Evolutionary conservation across 2,329 filamentous ascomycete species (phyloP).

Genomic region (Verticillium klebahnii): DNA sequence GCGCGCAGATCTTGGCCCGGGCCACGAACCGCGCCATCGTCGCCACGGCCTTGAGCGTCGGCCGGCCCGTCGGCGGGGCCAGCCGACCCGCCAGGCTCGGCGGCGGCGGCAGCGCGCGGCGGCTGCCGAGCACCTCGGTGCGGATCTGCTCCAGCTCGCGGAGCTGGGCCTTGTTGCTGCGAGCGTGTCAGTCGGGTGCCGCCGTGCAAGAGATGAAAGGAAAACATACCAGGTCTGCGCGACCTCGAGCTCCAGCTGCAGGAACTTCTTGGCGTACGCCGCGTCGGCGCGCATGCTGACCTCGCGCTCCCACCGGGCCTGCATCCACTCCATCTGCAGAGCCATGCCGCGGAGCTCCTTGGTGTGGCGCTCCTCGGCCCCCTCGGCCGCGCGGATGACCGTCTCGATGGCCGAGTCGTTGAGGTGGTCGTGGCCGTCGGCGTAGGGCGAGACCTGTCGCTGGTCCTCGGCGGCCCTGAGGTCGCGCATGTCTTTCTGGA

Average conservation of each 20-base stretch:
- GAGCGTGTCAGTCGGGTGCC: slow-evolving; percentile 17
- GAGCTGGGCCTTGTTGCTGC: slow-evolving; percentile 88
- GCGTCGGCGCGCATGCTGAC: slow-evolving; percentile 74
- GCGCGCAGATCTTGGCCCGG: slow-evolving; percentile 42
- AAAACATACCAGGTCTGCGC: slow-evolving; percentile 84
- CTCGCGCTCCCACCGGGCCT: slow-evolving; percentile 76
- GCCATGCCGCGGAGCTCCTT: slow-evolving; percentile 77
- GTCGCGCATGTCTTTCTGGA: slow-evolving; percentile 45
- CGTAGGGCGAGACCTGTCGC: slow-evolving; percentile 17
- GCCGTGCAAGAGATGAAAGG: neutral
- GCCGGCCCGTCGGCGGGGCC: slow-evolving; percentile 14
- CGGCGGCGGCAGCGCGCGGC: slow-evolving; percentile 27
- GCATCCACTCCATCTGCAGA: slow-evolving; percentile 88
- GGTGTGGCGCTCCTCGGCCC: slow-evolving; percentile 64
- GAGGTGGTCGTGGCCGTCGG: slow-evolving; percentile 20
- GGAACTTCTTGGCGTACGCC: slow-evolving; percentile 81
- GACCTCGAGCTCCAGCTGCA: slow-evolving; percentile 74
- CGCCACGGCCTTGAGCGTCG: slow-evolving; percentile 39
- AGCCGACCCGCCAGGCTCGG: slow-evolving; percentile 14
- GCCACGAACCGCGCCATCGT: slow-evolving; percentile 48
- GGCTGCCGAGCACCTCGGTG: slow-evolving; percentile 33
- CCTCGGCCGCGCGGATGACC: slow-evolving; percentile 52
- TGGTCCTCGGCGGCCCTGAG: slow-evolving; percentile 36
- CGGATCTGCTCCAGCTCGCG: slow-evolving; percentile 79
- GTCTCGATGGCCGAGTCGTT: slow-evolving; percentile 48